phyloP scores from a whole-genome alignment of 2,329 filamentous ascomycete genomes.

The Aureobasidium sp. region DNA sequence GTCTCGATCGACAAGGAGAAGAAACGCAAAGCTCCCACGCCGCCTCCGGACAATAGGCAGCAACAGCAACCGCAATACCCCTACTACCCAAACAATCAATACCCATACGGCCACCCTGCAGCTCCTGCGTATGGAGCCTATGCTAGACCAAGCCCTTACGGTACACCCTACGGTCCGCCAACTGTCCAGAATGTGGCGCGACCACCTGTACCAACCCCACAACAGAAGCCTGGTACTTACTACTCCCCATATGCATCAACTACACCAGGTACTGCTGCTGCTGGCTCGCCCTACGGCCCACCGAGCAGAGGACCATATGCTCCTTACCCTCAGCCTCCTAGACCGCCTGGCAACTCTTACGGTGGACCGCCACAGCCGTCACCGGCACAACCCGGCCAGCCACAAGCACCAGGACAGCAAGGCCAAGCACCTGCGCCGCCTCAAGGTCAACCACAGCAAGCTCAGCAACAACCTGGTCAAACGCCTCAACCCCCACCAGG shows the following conservation, averaged over 20 bases:
- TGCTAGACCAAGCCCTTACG: slow-evolving; percentile 15
- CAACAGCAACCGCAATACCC: slow-evolving; percentile 13
- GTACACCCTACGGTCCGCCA: slow-evolving; percentile 15
- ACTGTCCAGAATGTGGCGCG: slow-evolving; percentile 10
- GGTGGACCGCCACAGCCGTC: not conserved
- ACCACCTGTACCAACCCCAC: slow-evolving; percentile 11
- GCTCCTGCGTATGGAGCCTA: slow-evolving; percentile 13
- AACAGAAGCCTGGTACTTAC: slow-evolving; percentile 15
- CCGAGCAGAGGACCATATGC: slow-evolving; percentile 13
- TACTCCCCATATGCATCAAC: slow-evolving; percentile 17
- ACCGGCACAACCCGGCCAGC: slow-evolving; percentile 4
- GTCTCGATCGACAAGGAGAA: slow-evolving; percentile 49
- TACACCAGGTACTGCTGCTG: slow-evolving; percentile 11
- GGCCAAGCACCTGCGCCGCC: not conserved
- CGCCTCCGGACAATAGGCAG: slow-evolving; percentile 18
- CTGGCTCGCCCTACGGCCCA: slow-evolving; percentile 13
- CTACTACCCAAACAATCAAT: slow-evolving; percentile 14
- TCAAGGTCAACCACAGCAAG: not conserved
- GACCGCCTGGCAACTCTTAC: not conserved
- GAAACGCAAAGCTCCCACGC: slow-evolving; percentile 43
- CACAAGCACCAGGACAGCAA: not conserved
- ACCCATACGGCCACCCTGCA: slow-evolving; percentile 12
- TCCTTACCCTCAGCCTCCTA: slow-evolving; percentile 6
- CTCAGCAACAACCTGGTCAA: not conserved
- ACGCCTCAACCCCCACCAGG: not conserved